phyloP scores from a whole-genome alignment of 2,329 filamentous ascomycete species.

The Alternaria triticina region DNA sequence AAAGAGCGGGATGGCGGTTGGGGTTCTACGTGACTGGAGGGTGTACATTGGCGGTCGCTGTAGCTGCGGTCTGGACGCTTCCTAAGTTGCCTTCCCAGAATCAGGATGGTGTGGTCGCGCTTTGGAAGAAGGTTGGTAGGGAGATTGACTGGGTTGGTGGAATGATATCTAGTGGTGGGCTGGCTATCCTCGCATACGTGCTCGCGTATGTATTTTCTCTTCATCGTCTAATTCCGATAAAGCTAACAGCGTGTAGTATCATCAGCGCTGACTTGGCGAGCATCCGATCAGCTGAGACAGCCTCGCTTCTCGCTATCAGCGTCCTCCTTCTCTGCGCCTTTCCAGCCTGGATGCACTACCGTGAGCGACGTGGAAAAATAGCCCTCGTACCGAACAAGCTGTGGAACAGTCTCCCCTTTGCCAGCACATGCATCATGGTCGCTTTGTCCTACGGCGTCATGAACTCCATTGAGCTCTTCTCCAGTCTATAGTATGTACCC shows the following conservation, averaged over 20 bases:
- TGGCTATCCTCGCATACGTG: constrained; percentile 32
- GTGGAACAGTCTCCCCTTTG: constrained; percentile 64
- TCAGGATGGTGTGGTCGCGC: background rate
- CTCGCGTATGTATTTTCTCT: constrained; percentile 25
- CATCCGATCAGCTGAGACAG: constrained; percentile 29
- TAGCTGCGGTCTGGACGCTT: constrained; percentile 38
- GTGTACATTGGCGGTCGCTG: constrained; percentile 44
- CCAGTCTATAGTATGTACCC: constrained; percentile 52
- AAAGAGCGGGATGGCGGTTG: constrained; percentile 57
- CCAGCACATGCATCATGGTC: constrained; percentile 59
- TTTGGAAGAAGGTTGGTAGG: constrained; percentile 20
- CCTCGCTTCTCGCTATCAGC: constrained; percentile 30
- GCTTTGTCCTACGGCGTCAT: constrained; percentile 45
- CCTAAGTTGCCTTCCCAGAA: constrained; percentile 23
- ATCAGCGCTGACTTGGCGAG: constrained; percentile 30
- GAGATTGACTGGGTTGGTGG: constrained; percentile 42
- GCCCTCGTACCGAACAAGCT: constrained; percentile 47
- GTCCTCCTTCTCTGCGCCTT: constrained; percentile 35
- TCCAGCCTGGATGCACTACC: constrained; percentile 41
- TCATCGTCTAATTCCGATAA: no score
- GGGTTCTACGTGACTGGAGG: constrained; percentile 53
- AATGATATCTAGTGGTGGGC: constrained; percentile 28
- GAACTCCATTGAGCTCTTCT: constrained; percentile 48
- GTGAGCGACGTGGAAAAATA: constrained; percentile 18
- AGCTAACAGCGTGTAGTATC: constrained; percentile 22